Evolutionary conservation across 2,329 filamentous ascomycete genomes (phyloP), one percentile per base, ranked within the genome.

Genomic region (Zymoseptoria crescenta): DNA sequence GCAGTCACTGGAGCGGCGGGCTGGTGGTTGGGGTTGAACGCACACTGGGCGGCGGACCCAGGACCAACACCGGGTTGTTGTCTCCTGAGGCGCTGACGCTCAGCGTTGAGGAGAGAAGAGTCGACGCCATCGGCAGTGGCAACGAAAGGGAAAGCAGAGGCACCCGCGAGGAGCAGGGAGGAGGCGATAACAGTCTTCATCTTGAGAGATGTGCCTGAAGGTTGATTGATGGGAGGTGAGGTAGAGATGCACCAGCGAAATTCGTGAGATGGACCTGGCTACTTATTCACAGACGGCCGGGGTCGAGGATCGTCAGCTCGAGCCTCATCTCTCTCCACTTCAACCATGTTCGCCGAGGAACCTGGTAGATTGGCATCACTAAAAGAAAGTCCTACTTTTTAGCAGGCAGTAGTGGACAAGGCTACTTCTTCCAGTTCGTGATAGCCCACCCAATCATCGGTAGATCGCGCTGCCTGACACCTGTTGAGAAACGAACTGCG

Each of bases 131-230:
- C 67, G 50, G 69, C 63, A 8, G 72, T 58, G 8, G 70, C 66
- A 3, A 77, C 74, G 60, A 72, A 77, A 4, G 74, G 75, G 58
- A 75, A 77, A 41, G 74, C 73, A 24, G 62, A 64, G 24, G 66
- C 68, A 58, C 63, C 62, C 49, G 65, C 62, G 54, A 65, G 48
- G 54, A 70, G 62, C 27, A 71, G 62, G 19, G 64, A 65, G 30
- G 62, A 58, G 49, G 65, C 49, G 24, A 64, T 58, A 35, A 62
- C 58, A 52, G 62, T 57, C 63, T 68, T 70, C 68, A 72, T 71
- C 51, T 27, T 52, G 27, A 51, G 24, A n/a, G 9, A 51, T 9
- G 19, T 51, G 19, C 19, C 24, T 24, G 35, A 5, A 6, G 13
- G 16, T 5, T 16, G 35, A 45, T 30, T 10, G 3, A 6, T 45